phyloP scores from a whole-genome alignment of 768 basidiomycete genomes.

The Peribolospora baueri region DNA sequence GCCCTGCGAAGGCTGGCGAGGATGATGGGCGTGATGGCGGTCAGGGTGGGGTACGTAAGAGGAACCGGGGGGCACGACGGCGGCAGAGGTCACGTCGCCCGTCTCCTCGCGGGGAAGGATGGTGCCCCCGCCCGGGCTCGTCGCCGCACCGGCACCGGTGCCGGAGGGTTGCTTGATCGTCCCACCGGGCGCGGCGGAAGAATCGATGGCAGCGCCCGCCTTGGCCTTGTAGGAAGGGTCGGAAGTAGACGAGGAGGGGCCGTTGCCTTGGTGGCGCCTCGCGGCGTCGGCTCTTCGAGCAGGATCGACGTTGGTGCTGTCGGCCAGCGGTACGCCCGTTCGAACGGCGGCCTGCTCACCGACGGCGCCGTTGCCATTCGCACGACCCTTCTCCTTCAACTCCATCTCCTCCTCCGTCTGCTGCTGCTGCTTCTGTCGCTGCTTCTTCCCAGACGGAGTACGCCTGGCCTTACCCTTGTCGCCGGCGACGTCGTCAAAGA shows the following conservation, averaged over 20 bases:
- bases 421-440: neutral
- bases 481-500: neutral
- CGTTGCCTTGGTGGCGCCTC: neutral
- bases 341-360: too few species aligned
- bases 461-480: slow-evolving; percentile 1
- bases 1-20: slow-evolving; percentile 3
- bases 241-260: neutral
- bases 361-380: neutral
- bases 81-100: slow-evolving; percentile 68
- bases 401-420: neutral
- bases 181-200: neutral
- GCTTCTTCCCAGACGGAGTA: neutral
- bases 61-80: slow-evolving; percentile 68
- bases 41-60: slow-evolving; percentile 13
- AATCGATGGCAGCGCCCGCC: neutral
- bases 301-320: neutral
- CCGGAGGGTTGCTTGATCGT: neutral
- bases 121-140: slow-evolving; percentile 12
- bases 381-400: neutral
- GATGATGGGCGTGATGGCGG: slow-evolving; percentile 29
- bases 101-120: slow-evolving; percentile 45
- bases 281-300: neutral
- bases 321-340: neutral
- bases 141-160: neutral
- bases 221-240: neutral